Conservation (phyloP, 768 basidiomycete genomes). For the Lenzites betulinus region DNA sequence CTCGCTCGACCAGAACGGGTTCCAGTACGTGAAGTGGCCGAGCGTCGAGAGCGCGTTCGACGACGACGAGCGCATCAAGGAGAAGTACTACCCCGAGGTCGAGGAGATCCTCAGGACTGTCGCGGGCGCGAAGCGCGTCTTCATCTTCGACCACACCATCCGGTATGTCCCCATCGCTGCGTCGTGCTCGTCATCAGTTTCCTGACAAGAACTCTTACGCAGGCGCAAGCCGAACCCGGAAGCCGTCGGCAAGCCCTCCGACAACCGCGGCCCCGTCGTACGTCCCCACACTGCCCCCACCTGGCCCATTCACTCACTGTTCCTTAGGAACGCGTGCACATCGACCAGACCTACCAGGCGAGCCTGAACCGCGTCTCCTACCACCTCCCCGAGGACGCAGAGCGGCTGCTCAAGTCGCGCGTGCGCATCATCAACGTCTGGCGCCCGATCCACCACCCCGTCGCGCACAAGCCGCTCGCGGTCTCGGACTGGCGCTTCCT, state of each 20-base stretch:
- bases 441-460: conserved; percentile 43
- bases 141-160: conserved; percentile 47
- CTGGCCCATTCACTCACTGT: neutral
- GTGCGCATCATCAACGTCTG: conserved; percentile 48
- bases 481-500: conserved; percentile 42
- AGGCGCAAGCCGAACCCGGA: conserved; percentile 23
- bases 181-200: neutral
- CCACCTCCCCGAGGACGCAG: conserved; percentile 43
- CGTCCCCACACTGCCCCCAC: neutral
- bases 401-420: conserved; percentile 40
- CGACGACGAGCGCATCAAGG: conserved; percentile 39
- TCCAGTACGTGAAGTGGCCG: conserved; percentile 38
- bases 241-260: neutral
- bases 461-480: conserved; percentile 41
- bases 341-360: conserved; percentile 44
- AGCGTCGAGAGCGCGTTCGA: conserved; percentile 41
- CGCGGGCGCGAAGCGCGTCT: conserved; percentile 41
- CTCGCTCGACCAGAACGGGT: conserved; percentile 42
- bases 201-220: neutral
- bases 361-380: conserved; percentile 37
- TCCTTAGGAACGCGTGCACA: conserved; percentile 40
- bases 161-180: conserved; percentile 25
- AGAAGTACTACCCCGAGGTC: conserved; percentile 42
- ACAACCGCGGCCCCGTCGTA: conserved; percentile 36
- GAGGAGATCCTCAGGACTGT: conserved; percentile 43